Conservation (phyloP, 768 basidiomycete genomes). For the Pulveroboletus frians region DNA sequence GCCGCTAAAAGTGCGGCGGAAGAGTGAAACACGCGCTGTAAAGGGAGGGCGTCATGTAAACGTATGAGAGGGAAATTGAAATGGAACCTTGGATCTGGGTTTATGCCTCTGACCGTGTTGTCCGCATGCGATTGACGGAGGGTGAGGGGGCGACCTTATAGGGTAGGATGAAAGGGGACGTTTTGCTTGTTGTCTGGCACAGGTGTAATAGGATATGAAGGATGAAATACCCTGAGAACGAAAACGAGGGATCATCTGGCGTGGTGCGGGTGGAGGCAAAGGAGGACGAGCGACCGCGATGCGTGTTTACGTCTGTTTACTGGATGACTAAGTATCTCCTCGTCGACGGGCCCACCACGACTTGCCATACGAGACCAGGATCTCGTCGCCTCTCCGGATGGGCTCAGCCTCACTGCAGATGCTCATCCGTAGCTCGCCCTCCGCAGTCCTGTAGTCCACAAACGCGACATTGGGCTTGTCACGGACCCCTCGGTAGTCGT, state of each 20-base stretch:
- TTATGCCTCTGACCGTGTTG: conserved; percentile 16
- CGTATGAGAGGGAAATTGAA: conserved; percentile 6
- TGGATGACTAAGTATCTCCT: conserved; percentile 16
- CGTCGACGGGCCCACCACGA: conserved; percentile 61
- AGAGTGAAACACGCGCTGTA: conserved; percentile 72
- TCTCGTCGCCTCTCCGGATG: conserved; percentile 77
- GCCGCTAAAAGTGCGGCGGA: conserved; percentile 47
- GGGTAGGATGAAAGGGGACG: conserved; percentile 37
- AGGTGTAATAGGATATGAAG: conserved; percentile 56
- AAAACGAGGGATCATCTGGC: conserved; percentile 48
- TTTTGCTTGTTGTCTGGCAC: conserved; percentile 37
- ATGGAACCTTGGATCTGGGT: conserved; percentile 38
- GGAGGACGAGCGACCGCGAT: background rate
- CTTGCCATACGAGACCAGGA: conserved; percentile 86
- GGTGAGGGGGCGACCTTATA: conserved; percentile 33
- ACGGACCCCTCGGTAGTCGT: conserved; percentile 82
- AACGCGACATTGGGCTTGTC: conserved; percentile 68
- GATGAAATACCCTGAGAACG: conserved; percentile 43
- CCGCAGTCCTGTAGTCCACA: conserved; percentile 44
- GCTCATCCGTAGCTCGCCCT: conserved; percentile 70
- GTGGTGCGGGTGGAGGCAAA: conserved; percentile 6
- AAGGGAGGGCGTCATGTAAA: conserved; percentile 17
- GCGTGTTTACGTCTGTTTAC: conserved; percentile 21
- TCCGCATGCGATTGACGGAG: conserved; percentile 9
- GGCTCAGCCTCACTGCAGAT: conserved; percentile 59